Conservation (phyloP, 108 stramenopile genomes). For the Ochromonas danica region DNA sequence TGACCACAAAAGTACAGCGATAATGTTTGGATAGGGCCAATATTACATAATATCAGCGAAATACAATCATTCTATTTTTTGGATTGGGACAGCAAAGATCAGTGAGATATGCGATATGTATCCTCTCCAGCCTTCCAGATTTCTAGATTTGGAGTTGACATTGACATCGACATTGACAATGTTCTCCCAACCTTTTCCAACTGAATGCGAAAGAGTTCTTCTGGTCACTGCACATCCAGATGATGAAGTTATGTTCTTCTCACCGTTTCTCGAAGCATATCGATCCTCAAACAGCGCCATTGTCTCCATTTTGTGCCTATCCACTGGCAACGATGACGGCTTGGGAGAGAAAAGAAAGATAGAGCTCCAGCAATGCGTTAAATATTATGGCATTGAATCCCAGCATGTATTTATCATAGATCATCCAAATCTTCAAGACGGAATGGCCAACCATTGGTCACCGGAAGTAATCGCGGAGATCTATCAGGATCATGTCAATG, state of each 20-base stretch:
- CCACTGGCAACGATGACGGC: slow-evolving; percentile 46
- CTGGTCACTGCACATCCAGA: slow-evolving; percentile 64
- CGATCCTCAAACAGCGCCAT: not conserved
- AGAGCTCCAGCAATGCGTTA: not conserved
- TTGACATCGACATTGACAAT: too few species aligned
- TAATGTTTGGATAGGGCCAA: too few species aligned
- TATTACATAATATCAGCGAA: too few species aligned
- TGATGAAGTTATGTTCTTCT: slow-evolving; percentile 66
- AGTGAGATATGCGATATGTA: too few species aligned
- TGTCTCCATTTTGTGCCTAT: slow-evolving; percentile 54
- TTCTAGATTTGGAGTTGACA: too few species aligned
- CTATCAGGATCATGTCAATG: not conserved
- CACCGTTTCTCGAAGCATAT: slow-evolving; percentile 33
- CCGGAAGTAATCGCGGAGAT: not conserved
- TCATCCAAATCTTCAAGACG: slow-evolving; percentile 30
- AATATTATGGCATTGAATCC: not conserved
- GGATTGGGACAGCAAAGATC: too few species aligned
- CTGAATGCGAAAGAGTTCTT: slow-evolving; percentile 32
- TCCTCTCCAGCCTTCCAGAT: too few species aligned
- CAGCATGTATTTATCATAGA: slow-evolving; percentile 7
- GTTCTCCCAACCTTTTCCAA: too few species aligned
- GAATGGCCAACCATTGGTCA: slow-evolving; percentile 26
- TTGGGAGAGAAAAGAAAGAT: not conserved
- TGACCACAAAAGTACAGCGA: too few species aligned
- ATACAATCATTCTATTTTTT: too few species aligned